Percentiles rank a stretch among this genome's conserved stretches.
Evolutionary conservation across 192 early-diverging fungal species (phyloP).

Genomic region (Backusella psychrophila): DNA sequence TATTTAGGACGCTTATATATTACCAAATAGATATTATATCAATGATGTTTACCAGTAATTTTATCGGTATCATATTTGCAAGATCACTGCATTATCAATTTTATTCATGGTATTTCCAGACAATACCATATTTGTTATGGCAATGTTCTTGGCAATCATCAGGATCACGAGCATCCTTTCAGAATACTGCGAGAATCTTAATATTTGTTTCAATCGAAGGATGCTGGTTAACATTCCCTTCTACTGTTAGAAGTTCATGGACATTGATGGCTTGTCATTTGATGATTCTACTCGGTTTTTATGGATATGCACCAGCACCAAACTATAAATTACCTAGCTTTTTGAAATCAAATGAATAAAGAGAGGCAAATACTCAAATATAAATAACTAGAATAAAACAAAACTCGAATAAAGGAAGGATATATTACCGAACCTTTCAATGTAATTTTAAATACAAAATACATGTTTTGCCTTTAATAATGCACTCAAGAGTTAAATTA

Average conservation of each 20-base stretch:
- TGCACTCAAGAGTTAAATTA: no score
- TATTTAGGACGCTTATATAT: background rate
- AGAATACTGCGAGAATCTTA: conserved; percentile 9
- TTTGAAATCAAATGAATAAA: conserved; percentile 1
- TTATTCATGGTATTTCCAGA: conserved; percentile 92
- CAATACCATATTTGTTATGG: conserved; percentile 80
- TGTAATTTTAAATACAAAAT: background rate
- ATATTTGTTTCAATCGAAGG: conserved; percentile 36
- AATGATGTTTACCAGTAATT: conserved; percentile 80
- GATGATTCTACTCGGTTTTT: conserved; percentile 20
- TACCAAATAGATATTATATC: conserved; percentile 53
- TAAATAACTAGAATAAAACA: background rate
- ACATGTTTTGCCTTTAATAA: no score
- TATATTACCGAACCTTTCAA: background rate
- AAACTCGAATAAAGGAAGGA: background rate
- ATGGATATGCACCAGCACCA: conserved; percentile 1
- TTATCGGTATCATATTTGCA: conserved; percentile 88
- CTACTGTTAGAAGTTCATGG: conserved; percentile 29
- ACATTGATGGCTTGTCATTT: conserved; percentile 32
- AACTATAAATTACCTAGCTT: background rate
- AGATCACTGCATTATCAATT: conserved; percentile 96
- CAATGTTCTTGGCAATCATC: conserved; percentile 36
- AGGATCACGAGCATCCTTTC: background rate
- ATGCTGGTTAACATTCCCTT: conserved; percentile 39
- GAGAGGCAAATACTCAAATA: background rate